These are phyloP conservation scores for Penicillium sp. DNA, from an alignment of 2,329 filamentous ascomycete species.

Conservation along the genomic window DNA sequence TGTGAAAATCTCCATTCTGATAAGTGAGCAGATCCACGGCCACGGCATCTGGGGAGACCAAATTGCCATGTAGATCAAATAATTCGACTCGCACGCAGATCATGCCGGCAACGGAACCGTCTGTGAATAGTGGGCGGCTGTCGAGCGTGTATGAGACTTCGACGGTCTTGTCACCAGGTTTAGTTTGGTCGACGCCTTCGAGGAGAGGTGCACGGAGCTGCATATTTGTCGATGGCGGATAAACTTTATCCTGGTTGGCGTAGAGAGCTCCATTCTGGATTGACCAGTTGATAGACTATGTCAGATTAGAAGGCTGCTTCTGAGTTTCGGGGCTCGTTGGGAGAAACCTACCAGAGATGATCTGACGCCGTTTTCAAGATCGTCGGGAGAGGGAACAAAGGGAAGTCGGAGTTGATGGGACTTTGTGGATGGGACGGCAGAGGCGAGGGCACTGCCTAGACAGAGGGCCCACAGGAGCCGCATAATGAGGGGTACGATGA, in stretches of 20 bases:
- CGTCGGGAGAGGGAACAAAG: slow-evolving; percentile 13
- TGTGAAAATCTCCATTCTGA: slow-evolving; percentile 23
- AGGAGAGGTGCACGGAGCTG: slow-evolving; percentile 26
- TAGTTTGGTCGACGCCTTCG: slow-evolving; percentile 4
- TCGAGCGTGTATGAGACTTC: slow-evolving; percentile 26
- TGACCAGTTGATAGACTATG: slow-evolving; percentile 30
- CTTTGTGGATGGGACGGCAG: slow-evolving; percentile 10
- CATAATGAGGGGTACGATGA: slow-evolving; percentile 10
- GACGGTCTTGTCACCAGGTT: slow-evolving; percentile 12
- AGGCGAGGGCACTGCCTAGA: slow-evolving; percentile 16
- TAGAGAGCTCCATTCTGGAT: slow-evolving; percentile 27
- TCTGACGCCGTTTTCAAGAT: slow-evolving; percentile 1
- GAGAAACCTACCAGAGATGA: slow-evolving; percentile 18
- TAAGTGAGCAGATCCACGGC: slow-evolving; percentile 29
- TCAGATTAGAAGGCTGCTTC: slow-evolving; percentile 3
- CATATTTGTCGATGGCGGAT: slow-evolving; percentile 29
- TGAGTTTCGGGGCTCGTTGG: no score
- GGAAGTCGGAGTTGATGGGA: slow-evolving; percentile 21
- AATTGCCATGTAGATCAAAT: slow-evolving; percentile 23
- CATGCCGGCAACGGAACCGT: slow-evolving; percentile 15
- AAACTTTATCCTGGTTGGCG: slow-evolving; percentile 30
- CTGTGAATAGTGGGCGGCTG: slow-evolving; percentile 21
- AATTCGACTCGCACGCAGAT: slow-evolving; percentile 26
- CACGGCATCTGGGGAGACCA: slow-evolving; percentile 29
- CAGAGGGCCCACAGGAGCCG: slow-evolving; percentile 14